Evolutionary conservation across 768 basidiomycete genomes (phyloP), one percentile per base, ranked within the genome.

Genomic region (Nidularia sp.): DNA sequence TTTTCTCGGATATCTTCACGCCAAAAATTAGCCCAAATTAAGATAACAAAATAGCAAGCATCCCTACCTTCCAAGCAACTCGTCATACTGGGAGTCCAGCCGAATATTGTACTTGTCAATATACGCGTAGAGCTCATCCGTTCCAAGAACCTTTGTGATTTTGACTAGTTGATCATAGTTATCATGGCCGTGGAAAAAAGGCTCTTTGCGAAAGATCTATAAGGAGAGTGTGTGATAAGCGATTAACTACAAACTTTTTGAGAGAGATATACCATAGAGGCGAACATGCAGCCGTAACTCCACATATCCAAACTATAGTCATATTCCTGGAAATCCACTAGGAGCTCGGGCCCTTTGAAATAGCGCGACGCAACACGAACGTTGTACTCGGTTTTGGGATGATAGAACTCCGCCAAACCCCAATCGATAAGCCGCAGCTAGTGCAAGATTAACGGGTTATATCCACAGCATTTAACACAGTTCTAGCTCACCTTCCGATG

Each of bases 241-340:
- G n/a, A 39, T 7, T 7, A 6, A 25, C 9, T 9, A 18, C 8
- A 25, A 9, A 22, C 44, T 18, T 45, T 10, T 9, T 45, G 47
- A 6, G 15, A n/a, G n/a, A 32, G 49, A 50, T 79, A 59, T 64
- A 96, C 95, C 96, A 98, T 98, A 13, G 91, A 93, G 6, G 96
- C 96, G 69, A 96, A 97, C 93, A 96, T 98, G 67, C 96, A 98
- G 13, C 96, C 96, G 64, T 90, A 86, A 72, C 92, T 94, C 96
- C 96, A 98, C 92, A 98, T 93, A 68, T 98, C 95, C 60, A 98
- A 72, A 69, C 90, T 92, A 67, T 97, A 97, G 68, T 98, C 96
- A 59, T 98, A 98, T 67, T 97, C 93, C 68, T 97, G 96, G 75
- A 97, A 98, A 69, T 98, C 95, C 54, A 98, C 94, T 52, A 98